Base-by-base conservation (phyloP, 352 stramenopile species). In the Phytophthora brassicae region DNA sequence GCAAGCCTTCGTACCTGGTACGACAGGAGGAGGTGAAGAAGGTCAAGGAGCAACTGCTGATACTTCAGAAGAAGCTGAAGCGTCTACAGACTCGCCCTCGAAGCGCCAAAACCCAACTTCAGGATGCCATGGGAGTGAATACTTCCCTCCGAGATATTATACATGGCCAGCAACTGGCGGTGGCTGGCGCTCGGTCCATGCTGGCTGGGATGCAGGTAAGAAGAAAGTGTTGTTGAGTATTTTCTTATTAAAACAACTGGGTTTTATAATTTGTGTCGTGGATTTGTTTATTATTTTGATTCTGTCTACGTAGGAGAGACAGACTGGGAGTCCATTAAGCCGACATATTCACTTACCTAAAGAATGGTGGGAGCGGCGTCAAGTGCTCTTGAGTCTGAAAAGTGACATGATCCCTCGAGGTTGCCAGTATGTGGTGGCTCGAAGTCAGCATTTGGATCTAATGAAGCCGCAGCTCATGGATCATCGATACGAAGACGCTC, bases 401-500 rank as follows among this genome's bases (percentile, higher is more conserved):
- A 65, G 64, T 20, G 62, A 64, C 17, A 73, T 79, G 61, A 73
- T 84, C 39, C 66, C 63, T 8, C 60, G 66, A 44, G 75, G 72
- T 2, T 64, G 60, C 6, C 62, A 81, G 17, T 73, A 81, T 22
- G 54, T 79, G 33, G 38, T 58, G 42, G 60, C 74, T 50, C 69
- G 64, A 2, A 73, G 74, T 39, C 75, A 74, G 31, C 58, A 73
- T 44, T 20, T 81, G 38, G 66, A 77, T 48, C 35, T 72, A 13
- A 56, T 66, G 44, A 80, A 74, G 48, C 56, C 68, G 7, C 68
- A 78, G 28, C 36, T 74, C 4, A 64, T 52, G 19, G 66, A 77
- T 29, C 67, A 72, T n/a, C 63, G 73, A 6, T 90, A 86, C 45
- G 76, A 81, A 52, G 71, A 58, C 13, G 41, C 61, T 4, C 59